Conservation (phyloP, 805 yeast species). For the Kodamaea sagamina region DNA sequence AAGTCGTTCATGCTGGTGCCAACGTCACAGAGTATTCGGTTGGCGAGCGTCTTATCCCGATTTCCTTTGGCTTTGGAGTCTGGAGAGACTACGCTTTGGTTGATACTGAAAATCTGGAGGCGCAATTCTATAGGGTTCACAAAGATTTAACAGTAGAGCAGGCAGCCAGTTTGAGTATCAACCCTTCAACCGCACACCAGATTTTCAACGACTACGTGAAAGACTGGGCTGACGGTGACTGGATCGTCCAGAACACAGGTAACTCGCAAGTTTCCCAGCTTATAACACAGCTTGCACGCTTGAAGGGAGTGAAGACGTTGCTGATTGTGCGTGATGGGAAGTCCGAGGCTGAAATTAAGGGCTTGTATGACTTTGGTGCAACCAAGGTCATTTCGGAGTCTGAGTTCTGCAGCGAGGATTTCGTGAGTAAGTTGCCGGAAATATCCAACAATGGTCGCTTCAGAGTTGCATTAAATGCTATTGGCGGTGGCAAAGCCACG, state of each 20-base stretch:
- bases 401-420: conserved; percentile 22
- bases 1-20: conserved; percentile 19
- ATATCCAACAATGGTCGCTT: conserved; percentile 21
- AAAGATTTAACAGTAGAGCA: conserved; percentile 15
- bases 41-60: conserved; percentile 25
- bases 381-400: conserved; percentile 28
- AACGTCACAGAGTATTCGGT: conserved; percentile 15
- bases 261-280: conserved; percentile 35
- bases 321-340: conserved; percentile 33
- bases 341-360: conserved; percentile 23
- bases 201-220: conserved; percentile 21
- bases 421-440: conserved; percentile 17
- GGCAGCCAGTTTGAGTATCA: conserved; percentile 24
- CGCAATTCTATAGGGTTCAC: conserved; percentile 5
- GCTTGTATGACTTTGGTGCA: conserved; percentile 26
- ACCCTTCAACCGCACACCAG: conserved; percentile 26
- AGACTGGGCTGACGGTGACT: conserved; percentile 29
- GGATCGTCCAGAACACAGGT: conserved; percentile 38
- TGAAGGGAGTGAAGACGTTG: conserved; percentile 28
- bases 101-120: neutral
- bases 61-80: conserved; percentile 23
- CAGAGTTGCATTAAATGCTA: conserved; percentile 33
- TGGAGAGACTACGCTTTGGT: conserved; percentile 28
- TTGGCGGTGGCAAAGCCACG: conserved; percentile 28
- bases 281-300: conserved; percentile 31